Evolutionary conservation across 805 yeast species (phyloP).

Genomic region (Yamadazyma ubonensis): DNA sequence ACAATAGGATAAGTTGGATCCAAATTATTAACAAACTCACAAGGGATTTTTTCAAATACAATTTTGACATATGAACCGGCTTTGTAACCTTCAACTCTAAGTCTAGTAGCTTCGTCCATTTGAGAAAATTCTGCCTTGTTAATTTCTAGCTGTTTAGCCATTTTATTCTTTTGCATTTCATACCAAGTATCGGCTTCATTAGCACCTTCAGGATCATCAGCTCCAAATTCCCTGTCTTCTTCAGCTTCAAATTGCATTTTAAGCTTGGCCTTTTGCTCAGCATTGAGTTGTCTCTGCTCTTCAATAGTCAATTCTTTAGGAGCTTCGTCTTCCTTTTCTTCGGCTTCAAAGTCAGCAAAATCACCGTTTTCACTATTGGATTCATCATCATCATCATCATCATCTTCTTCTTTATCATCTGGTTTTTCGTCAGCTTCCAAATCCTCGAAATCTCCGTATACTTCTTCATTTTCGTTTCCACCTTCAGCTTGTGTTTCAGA

Average conservation of each 20-base stretch:
- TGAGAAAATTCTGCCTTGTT: conserved; percentile 75
- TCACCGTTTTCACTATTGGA: conserved; percentile 50
- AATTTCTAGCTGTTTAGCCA: conserved; percentile 93
- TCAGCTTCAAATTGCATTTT: conserved; percentile 88
- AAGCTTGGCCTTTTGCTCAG: conserved; percentile 84
- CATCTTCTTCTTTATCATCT: conserved; percentile 31
- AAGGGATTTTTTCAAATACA: conserved; percentile 79
- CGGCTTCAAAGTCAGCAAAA: conserved; percentile 43
- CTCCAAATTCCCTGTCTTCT: conserved; percentile 62
- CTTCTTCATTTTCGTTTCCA: conserved; percentile 48
- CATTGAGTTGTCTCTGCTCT: conserved; percentile 75
- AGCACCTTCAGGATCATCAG: conserved; percentile 72
- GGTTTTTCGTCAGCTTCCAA: conserved; percentile 38
- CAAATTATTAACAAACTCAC: conserved; percentile 85
- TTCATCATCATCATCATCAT: conserved; percentile 18
- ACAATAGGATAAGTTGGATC: conserved; percentile 83
- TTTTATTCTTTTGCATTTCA: conserved; percentile 93
- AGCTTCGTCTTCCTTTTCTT: conserved; percentile 42
- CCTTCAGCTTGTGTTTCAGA: conserved; percentile 36
- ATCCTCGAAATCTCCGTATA: conserved; percentile 59
- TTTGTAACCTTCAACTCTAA: conserved; percentile 82
- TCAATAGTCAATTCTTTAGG: conserved; percentile 54
- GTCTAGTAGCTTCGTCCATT: conserved; percentile 74
- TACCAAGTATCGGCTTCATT: conserved; percentile 94
- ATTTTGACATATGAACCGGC: conserved; percentile 94